Conservation (phyloP, 192 early-diverging fungal species). For the Backusella liffmaniae region DNA sequence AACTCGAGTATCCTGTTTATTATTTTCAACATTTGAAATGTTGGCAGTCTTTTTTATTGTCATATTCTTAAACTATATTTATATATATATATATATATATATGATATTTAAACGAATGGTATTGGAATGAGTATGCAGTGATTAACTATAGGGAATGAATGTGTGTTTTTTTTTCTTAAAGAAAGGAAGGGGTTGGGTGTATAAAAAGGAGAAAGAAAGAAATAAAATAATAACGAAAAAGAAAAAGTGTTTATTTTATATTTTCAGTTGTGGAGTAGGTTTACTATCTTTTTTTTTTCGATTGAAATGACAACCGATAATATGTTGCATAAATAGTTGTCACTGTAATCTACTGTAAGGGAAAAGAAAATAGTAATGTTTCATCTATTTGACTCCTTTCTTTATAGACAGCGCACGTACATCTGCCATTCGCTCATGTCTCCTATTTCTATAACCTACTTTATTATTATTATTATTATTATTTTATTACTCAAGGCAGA, state of each 20-base stretch:
- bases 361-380: background rate
- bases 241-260: background rate
- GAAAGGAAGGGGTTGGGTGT: background rate
- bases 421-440: background rate
- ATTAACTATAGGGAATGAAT: too few species aligned
- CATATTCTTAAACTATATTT: background rate
- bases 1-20: conserved; percentile 7
- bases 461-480: background rate
- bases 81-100: background rate
- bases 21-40: conserved; percentile 2
- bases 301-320: background rate
- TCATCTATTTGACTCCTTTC: conserved; percentile 4
- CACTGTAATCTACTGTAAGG: background rate
- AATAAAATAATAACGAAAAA: background rate
- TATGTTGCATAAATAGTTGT: conserved; percentile 9
- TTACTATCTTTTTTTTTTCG: background rate
- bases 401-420: background rate
- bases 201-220: background rate
- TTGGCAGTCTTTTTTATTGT: background rate
- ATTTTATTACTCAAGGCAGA: background rate
- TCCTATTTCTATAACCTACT: background rate
- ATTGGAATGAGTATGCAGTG: background rate
- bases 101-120: background rate
- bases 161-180: background rate
- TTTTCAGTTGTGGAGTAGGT: background rate